Evolutionary conservation across 352 stramenopile species (phyloP).

Genomic region (Pythium chondricola): DNA sequence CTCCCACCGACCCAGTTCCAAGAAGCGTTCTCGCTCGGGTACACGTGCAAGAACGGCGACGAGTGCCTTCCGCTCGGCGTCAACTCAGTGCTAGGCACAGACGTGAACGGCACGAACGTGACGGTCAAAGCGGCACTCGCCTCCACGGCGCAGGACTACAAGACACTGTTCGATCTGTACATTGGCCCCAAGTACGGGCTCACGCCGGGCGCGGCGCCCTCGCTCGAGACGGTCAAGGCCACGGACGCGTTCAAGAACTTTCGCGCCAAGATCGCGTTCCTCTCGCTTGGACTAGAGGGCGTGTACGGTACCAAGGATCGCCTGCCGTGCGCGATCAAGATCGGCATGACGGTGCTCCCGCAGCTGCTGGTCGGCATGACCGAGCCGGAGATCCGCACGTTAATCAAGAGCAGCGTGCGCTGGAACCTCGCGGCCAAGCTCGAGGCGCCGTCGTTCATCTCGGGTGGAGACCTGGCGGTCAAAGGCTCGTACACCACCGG

Average conservation of each 20-base stretch:
- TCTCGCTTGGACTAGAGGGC: slow-evolving; percentile 38
- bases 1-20: slow-evolving; percentile 36
- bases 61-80: slow-evolving; percentile 37
- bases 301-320: slow-evolving; percentile 37
- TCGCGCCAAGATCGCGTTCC: slow-evolving; percentile 44
- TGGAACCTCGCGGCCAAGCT: slow-evolving; percentile 42
- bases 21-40: slow-evolving; percentile 39
- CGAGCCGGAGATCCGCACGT: slow-evolving; percentile 33
- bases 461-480: slow-evolving; percentile 28
- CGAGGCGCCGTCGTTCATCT: slow-evolving; percentile 31
- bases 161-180: slow-evolving; percentile 54
- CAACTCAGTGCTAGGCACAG: slow-evolving; percentile 35
- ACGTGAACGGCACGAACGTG: slow-evolving; percentile 32
- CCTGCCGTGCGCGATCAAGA: slow-evolving; percentile 28
- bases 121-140: slow-evolving; percentile 29
- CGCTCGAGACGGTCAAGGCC: slow-evolving; percentile 22
- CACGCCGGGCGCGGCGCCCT: slow-evolving; percentile 12
- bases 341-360: slow-evolving; percentile 54
- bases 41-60: slow-evolving; percentile 40
- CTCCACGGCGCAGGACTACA: slow-evolving; percentile 34
- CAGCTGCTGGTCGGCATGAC: slow-evolving; percentile 53
- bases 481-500: slow-evolving; percentile 42
- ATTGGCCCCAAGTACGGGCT: slow-evolving; percentile 36
- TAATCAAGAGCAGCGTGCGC: slow-evolving; percentile 42
- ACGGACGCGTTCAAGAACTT: slow-evolving; percentile 50